Base-by-base conservation (phyloP, 768 basidiomycete species). In the Suillus placidus region DNA sequence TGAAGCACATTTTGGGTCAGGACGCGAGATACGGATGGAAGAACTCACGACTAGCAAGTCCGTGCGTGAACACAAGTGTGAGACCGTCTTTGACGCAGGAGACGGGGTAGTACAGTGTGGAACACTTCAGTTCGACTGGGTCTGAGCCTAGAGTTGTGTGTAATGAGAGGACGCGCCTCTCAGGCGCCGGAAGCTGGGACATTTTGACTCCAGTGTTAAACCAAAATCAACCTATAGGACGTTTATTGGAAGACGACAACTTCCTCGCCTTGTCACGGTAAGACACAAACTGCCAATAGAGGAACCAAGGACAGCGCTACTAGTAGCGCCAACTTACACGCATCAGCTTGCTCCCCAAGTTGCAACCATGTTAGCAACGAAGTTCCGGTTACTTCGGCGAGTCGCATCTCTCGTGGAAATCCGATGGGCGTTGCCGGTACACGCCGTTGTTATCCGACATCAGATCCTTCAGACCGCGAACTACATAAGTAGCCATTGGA, bases 11-110 rank as follows among this genome's bases (percentile, higher is more conserved):
- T 34, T 20, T 8, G 3, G 12, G 34, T 58, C 26, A 58, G 23
- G 9, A 3, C 18, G 9, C 57, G n/a, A 37, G 13, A 37, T 23
- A 7, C 37, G 35, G 35, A 37, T 23, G 57, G 7, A 40, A 40
- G 16, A 12, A 34, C 75, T 68, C 32, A 76, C 75, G 71, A 34
- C 75, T 68, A 2, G 76, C 63, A 26, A 76, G 6, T 1, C 75
- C 75, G 52, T 76, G 75, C 0, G 72, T 71, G 57, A 76, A 45
- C 23, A 76, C 57, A 10, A 76, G 61, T 14, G 76, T 76, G n/a
- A 68, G 10, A 4, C 75, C 75, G 9, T 47, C 42, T 23, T 52
- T 37, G 32, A 10, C 4, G 30, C 60, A 58, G 1, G 73, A 74
- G 35, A 77, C 61, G 18, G 74, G 68, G 47, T 76, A 76, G 20